Base-by-base conservation (phyloP, 345 rosid genomes). In the Fremontodendron californicum region DNA sequence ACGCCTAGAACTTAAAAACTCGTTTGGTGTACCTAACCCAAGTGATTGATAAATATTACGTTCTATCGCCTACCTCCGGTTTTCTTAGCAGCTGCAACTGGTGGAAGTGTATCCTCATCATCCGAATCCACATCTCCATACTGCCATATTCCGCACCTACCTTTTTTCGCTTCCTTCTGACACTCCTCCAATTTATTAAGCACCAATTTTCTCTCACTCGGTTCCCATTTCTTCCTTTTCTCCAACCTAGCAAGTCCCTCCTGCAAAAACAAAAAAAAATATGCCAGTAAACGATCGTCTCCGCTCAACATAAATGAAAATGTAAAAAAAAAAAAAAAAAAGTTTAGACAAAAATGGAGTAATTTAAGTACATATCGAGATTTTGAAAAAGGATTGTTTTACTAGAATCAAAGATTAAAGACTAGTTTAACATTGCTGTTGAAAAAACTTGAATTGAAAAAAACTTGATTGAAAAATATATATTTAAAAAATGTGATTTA, bases 171-270 rank as follows among this genome's bases (percentile, higher is more conserved):
- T 79, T 91, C 90, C 0, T 88, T 90, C 89, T 94, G 99, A 80
- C 82, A 88, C 77, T 82, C 86, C 82, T 96, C 98, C 81, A 96
- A 82, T 45, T 82, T 88, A 61, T 91, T 92, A 10, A 96, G 90
- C 74, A 89, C 87, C 0, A 82, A 82, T 78, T 87, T 85, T 77
- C 89, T 90, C 21, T 91, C 92, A 85, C 81, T 94, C 16, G 89
- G 75, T 75, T 91, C 97, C 94, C 94, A 92, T 80, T 66, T 91
- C 89, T 73, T 94, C 78, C 90, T 90, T 81, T 91, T 92, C 83
- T 94, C 99, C 83, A 92, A 78, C 84, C 97, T 89, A 35, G 98
- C 97, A 29, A 96, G 88, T 80, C 99, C 99, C 75, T 92, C 97
- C 99, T 94, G 88, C 72, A 84, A 45, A 81, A n/a, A n/a, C 37